Percentiles rank a stretch among this genome's conserved stretches.
Evolutionary conservation across 1,284 basidiomycete genomes (phyloP).

Genomic region (Mycosarcoma maydis): DNA sequence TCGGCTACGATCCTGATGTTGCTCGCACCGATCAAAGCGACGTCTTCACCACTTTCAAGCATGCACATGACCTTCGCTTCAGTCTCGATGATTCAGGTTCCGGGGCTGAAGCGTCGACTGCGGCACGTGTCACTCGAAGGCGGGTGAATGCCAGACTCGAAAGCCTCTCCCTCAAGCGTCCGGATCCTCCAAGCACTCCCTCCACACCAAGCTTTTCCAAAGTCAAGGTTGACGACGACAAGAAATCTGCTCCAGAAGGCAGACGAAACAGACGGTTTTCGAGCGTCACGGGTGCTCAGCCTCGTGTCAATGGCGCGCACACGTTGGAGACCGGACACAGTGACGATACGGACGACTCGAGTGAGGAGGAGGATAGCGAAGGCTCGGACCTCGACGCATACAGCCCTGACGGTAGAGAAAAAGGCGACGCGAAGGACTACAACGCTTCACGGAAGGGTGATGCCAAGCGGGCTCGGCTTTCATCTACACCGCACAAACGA

Average conservation of each 20-base stretch:
- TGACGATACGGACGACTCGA: conserved; percentile 12
- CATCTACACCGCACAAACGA: conserved; percentile 12
- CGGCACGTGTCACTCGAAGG: conserved; percentile 45
- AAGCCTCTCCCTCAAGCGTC: conserved; percentile 38
- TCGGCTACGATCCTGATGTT: conserved; percentile 56
- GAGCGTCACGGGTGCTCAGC: conserved; percentile 13
- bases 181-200: conserved; percentile 23
- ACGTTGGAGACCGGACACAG: conserved; percentile 10
- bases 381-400: conserved; percentile 2
- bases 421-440: conserved; percentile 5
- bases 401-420: conserved; percentile 1
- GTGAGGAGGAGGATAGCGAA: conserved; percentile 9
- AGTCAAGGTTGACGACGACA: conserved; percentile 7
- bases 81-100: conserved; percentile 21
- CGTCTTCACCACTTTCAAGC: conserved; percentile 52
- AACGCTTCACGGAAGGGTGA: not conserved
- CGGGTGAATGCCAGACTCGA: conserved; percentile 44
- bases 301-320: not conserved
- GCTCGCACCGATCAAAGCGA: conserved; percentile 49
- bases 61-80: conserved; percentile 45
- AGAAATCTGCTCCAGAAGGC: conserved; percentile 1
- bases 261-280: conserved; percentile 18
- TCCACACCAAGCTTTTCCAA: conserved; percentile 14
- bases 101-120: conserved; percentile 10
- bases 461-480: conserved; percentile 9